Conservation (phyloP, 371 early-diverging fungal genomes). For the Zychaea mexicana region DNA sequence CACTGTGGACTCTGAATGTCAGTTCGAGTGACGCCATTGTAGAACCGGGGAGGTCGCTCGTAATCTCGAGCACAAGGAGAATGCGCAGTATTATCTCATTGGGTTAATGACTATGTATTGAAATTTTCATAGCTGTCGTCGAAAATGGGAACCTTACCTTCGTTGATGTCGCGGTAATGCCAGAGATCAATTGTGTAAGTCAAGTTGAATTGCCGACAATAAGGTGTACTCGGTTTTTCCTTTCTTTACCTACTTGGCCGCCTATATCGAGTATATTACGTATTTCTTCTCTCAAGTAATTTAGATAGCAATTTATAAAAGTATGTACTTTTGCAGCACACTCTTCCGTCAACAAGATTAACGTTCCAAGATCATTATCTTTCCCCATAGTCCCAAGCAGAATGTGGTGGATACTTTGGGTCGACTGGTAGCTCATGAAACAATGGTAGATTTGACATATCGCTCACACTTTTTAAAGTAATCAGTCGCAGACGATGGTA, state of each 20-base stretch:
- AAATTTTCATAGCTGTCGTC: conserved; percentile 38
- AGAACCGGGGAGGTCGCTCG: conserved; percentile 18
- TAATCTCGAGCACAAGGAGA: conserved; percentile 22
- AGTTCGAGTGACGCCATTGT: conserved; percentile 22
- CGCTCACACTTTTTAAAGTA: too few relatives aligned
- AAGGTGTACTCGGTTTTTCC: too few relatives aligned
- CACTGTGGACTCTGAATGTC: neutral
- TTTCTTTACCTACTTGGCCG: too few relatives aligned
- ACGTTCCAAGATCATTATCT: neutral
- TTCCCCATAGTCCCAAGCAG: neutral
- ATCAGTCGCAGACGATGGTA: too few relatives aligned
- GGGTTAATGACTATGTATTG: conserved; percentile 40
- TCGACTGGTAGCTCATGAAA: neutral
- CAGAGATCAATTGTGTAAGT: too few relatives aligned
- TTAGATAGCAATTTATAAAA: too few relatives aligned
- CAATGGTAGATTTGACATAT: neutral
- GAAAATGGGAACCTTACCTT: conserved; percentile 13
- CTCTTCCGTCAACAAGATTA: neutral
- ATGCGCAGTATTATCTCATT: conserved; percentile 46
- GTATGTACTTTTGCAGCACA: neutral
- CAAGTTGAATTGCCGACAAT: too few relatives aligned
- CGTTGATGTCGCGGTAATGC: too few relatives aligned
- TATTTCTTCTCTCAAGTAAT: too few relatives aligned
- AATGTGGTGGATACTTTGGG: neutral
- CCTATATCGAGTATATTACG: too few relatives aligned